A percentile compares a stretch with the other conserved stretches of the same genome.
phyloP scores from a whole-genome alignment of 345 rosid species.

The Salix suchowensis region DNA sequence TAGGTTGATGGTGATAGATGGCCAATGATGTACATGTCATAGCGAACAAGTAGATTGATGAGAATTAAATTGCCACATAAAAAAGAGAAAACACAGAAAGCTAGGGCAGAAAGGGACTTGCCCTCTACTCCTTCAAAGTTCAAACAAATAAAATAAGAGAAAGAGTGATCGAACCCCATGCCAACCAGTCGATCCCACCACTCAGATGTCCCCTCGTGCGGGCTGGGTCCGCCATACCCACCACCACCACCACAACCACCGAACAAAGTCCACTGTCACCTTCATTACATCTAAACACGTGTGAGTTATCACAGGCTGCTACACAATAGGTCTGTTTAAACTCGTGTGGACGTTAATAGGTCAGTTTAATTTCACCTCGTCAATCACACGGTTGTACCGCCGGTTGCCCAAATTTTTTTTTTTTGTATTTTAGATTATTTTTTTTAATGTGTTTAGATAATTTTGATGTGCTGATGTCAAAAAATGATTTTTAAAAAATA shows the following conservation, averaged over 20 bases:
- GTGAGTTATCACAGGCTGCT: neutral
- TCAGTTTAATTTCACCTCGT: neutral
- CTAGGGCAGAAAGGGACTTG: constrained; percentile 25
- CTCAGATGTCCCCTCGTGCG: constrained; percentile 28
- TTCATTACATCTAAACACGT: constrained; percentile 7
- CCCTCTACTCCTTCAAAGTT: constrained; percentile 8
- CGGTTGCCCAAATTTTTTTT: no score
- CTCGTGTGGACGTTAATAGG: constrained; percentile 22
- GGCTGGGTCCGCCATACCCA: constrained; percentile 2
- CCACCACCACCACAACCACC: constrained; percentile 6
- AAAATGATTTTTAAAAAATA: no score
- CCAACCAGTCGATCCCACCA: constrained; percentile 23
- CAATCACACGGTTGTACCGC: neutral
- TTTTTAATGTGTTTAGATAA: no score
- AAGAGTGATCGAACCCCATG: constrained; percentile 14
- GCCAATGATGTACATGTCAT: constrained; percentile 6
- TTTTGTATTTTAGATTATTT: no score
- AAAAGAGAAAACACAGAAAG: constrained; percentile 31
- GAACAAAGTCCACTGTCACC: constrained; percentile 23
- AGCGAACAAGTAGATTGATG: constrained; percentile 15
- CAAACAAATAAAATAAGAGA: constrained; percentile 7
- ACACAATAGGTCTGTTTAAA: neutral
- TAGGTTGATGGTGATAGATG: neutral
- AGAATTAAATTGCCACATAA: constrained; percentile 9
- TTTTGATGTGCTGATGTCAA: no score